Base-by-base conservation (phyloP, 768 basidiomycete species). In the Panaeolus papilionaceus region DNA sequence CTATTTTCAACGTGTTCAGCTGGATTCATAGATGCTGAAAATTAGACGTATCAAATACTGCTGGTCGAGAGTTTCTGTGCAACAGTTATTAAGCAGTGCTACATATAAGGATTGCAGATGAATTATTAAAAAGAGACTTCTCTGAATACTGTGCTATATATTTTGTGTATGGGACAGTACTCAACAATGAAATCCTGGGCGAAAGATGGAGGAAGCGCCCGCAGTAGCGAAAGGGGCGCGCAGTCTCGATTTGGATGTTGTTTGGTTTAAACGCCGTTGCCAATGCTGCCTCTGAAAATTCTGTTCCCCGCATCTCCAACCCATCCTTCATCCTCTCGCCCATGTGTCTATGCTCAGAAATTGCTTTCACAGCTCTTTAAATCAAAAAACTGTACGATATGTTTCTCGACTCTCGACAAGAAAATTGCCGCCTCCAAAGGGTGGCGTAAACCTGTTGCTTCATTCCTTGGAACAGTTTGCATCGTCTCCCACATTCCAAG, bases 331-430 rank as follows among this genome's bases (percentile, higher is more conserved):
- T 58, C 54, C 54, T 33, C 54, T 16, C 28, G 28, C 54, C 54
- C 54, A 58, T 58, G 54, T 58, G 54, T 58, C 54, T 58, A 58
- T 58, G 54, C 54, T 58, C 54, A 58, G 54, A 58, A 28, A 58
- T 28, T 58, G 54, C 54, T 33, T 28, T 33, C 37, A 58, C 26
- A 28, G 12, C 54, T 58, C 26, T 58, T 11, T 58, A 58, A 58
- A 28, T 10, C 54, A 9, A 28, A 9, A 37, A 6, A 16, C 6
- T 33, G 9, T 33, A 7, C 54, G 33, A 14, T 28, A 58, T 58
- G 26, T 14, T 33, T 12, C 54, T 28, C 26, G 54, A 33, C 11
- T 9, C 1, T 33, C n/a, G 3, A 16, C 54, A 3, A 58, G 5
- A 58, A 37, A 9, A 4, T 28, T 20, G 26, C 7, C 26, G 14